These are phyloP conservation scores for Nakazawaea wyomingensis DNA, from an alignment of 805 yeast genomes.

Conservation along the genomic window DNA sequence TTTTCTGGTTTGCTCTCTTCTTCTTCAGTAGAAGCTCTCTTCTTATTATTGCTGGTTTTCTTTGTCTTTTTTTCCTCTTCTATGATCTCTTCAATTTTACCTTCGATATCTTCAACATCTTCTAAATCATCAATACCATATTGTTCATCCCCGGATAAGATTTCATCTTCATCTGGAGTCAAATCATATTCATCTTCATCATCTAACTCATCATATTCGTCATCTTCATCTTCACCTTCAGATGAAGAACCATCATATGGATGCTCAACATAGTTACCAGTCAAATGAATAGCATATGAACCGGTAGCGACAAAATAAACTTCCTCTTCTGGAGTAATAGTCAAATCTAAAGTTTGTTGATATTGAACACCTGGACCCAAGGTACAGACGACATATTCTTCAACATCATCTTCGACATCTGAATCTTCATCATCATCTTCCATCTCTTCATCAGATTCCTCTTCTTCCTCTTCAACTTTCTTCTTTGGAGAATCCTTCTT, in stretches of 20 bases:
- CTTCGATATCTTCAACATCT: conserved; percentile 65
- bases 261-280: conserved; percentile 95
- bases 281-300: conserved; percentile 84
- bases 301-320: conserved; percentile 94
- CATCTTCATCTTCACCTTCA: conserved; percentile 44
- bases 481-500: conserved; percentile 25
- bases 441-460: conserved; percentile 40
- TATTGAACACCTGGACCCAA: conserved; percentile 76
- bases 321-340: conserved; percentile 90
- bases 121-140: conserved; percentile 59
- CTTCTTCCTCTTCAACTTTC: conserved; percentile 27
- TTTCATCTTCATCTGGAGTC: conserved; percentile 75
- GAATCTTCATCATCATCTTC: conserved; percentile 52
- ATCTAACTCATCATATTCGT: conserved; percentile 43
- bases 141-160: conserved; percentile 41
- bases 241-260: conserved; percentile 74
- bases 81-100: conserved; percentile 68
- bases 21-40: conserved; percentile 13
- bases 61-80: conserved; percentile 46
- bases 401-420: conserved; percentile 69
- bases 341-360: conserved; percentile 89
- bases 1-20: conserved; percentile 10
- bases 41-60: conserved; percentile 20
- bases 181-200: conserved; percentile 53
- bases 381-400: conserved; percentile 84